phyloP scores from a whole-genome alignment of 495 filamentous ascomycete species.

The Tricharina praecox region DNA sequence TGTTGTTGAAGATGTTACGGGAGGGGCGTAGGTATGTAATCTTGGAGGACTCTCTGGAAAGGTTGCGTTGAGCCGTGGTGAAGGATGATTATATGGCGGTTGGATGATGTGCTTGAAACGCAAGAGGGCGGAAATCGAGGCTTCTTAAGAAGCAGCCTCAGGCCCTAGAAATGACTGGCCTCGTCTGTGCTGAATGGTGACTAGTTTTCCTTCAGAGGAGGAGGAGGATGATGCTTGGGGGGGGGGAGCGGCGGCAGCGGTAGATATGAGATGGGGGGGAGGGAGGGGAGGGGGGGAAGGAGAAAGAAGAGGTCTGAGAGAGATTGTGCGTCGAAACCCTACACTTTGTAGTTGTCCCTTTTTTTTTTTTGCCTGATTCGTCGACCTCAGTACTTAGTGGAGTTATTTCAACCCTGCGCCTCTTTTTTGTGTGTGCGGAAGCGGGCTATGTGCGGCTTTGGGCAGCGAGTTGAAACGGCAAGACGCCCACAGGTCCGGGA shows the following conservation, averaged over 20 bases:
- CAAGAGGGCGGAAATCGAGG: slow-evolving; percentile 1
- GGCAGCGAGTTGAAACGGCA: neutral
- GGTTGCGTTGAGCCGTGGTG: slow-evolving; percentile 25
- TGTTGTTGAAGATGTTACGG: slow-evolving; percentile 26
- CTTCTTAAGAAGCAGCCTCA: slow-evolving; percentile 5
- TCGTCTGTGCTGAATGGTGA: slow-evolving; percentile 1
- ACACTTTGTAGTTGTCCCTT: neutral
- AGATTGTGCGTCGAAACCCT: neutral
- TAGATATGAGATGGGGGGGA: neutral
- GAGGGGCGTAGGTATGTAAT: slow-evolving; percentile 25
- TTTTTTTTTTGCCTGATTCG: neutral
- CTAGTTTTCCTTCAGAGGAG: too few relatives aligned
- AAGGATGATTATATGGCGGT: neutral
- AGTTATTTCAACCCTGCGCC: slow-evolving; percentile 5
- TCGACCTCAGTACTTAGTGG: too few relatives aligned
- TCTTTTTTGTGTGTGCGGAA: neutral
- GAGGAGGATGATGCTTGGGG: too few relatives aligned
- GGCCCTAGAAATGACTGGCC: neutral
- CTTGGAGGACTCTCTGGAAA: slow-evolving; percentile 22
- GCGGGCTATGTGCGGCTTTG: neutral
- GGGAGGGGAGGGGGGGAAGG: neutral
- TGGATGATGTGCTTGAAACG: neutral
- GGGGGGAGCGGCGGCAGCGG: too few relatives aligned
- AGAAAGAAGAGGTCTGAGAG: neutral
- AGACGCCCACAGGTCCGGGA: neutral